Percentiles rank a stretch among this genome's conserved stretches.
Conservation (phyloP, 2,329 filamentous ascomycete genomes). For the Bertia moriformis region DNA sequence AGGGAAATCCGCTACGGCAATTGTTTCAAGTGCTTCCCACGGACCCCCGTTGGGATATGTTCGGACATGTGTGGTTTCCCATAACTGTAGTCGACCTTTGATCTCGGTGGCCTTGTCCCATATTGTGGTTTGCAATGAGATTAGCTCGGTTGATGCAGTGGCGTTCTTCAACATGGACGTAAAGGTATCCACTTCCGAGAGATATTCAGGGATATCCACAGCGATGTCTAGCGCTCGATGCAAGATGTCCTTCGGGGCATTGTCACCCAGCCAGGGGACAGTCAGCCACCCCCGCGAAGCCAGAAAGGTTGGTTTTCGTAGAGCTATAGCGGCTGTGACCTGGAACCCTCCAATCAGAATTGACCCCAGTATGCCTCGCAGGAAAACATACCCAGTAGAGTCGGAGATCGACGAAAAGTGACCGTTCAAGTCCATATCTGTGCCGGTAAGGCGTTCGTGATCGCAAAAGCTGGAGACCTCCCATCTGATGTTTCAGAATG, state of each 20-base stretch:
- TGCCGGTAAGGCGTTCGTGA: constrained; percentile 10
- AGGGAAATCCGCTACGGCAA: too few species aligned
- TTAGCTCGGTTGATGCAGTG: not conserved
- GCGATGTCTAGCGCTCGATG: constrained; percentile 10
- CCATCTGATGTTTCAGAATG: constrained; percentile 10
- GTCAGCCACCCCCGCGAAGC: constrained; percentile 10
- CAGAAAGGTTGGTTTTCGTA: constrained; percentile 10
- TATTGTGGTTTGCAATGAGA: not conserved
- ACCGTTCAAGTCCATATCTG: constrained; percentile 10
- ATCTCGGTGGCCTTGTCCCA: not conserved
- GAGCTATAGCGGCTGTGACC: constrained; percentile 10
- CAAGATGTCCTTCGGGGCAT: constrained; percentile 9
- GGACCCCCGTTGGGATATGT: not conserved
- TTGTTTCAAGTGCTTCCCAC: not conserved
- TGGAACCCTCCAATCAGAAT: constrained; percentile 3
- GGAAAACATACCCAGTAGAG: constrained; percentile 10
- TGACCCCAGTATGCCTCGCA: too few species aligned
- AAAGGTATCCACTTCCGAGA: constrained; percentile 9
- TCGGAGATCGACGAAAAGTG: constrained; percentile 11
- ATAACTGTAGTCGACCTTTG: not conserved
- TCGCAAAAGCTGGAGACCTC: constrained; percentile 9
- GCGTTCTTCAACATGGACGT: constrained; percentile 2
- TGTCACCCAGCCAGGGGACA: constrained; percentile 9
- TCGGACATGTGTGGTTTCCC: not conserved
- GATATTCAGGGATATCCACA: constrained; percentile 10